phyloP scores from a whole-genome alignment of 768 basidiomycete genomes.

The Pisolithus orientalis region DNA sequence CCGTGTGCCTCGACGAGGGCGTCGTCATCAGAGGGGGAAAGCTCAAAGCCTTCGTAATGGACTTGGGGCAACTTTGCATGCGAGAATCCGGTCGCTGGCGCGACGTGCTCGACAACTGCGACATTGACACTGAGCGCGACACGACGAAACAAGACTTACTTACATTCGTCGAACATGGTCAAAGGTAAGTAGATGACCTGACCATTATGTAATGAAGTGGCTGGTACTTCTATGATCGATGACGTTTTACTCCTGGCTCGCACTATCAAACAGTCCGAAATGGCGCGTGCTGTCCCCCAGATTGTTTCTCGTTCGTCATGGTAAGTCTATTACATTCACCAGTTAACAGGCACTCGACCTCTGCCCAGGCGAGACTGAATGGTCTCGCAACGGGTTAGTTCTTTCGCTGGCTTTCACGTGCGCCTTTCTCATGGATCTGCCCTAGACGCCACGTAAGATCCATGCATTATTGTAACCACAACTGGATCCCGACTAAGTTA shows the following conservation, averaged over 20 bases:
- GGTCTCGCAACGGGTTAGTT: constrained; percentile 79
- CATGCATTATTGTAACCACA: neutral
- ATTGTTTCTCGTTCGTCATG: constrained; percentile 77
- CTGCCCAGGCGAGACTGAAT: constrained; percentile 80
- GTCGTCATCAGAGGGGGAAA: constrained; percentile 51
- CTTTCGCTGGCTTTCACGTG: neutral
- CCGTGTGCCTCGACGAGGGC: constrained; percentile 37
- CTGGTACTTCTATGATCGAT: neutral
- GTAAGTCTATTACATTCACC: constrained; percentile 28
- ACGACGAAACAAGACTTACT: constrained; percentile 29
- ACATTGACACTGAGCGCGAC: neutral
- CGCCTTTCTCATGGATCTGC: neutral
- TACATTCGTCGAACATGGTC: constrained; percentile 64
- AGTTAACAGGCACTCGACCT: constrained; percentile 1
- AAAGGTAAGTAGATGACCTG: neutral
- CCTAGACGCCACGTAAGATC: constrained; percentile 55
- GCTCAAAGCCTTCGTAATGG: constrained; percentile 88
- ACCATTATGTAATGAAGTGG: neutral
- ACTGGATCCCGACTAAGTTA: neutral
- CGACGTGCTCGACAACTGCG: constrained; percentile 83
- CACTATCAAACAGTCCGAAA: constrained; percentile 2
- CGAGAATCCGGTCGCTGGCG: constrained; percentile 35
- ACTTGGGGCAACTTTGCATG: constrained; percentile 48
- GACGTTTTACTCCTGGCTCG: neutral
- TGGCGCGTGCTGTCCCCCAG: constrained; percentile 62